Evolutionary conservation across 352 stramenopile species (phyloP), one percentile per base, ranked within the genome.

Genomic region (Achlya hypogyna): DNA sequence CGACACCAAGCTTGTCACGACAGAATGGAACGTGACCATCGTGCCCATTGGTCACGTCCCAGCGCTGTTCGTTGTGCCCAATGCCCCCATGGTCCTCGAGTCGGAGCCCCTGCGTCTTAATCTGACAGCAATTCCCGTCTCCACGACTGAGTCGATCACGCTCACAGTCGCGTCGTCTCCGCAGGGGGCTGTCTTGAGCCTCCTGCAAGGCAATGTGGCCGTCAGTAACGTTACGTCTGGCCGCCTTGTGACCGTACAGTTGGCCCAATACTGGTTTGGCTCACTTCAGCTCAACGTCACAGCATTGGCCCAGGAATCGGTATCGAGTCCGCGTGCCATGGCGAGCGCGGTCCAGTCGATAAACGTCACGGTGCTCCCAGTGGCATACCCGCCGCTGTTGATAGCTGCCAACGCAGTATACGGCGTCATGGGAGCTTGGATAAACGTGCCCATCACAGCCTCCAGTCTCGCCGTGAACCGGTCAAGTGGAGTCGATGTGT

Each of bases 311-410:
- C 29, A 63, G 31, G 20, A 49, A 12, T 23, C 18, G 18, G 31
- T 47, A 22, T 18, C 32, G 20, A 63, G 53, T 47, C 53, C 53
- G 6, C 28, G 53, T 2, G 53, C 45, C 35, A 45, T 16, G 18
- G 20, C 53, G 1, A 31, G 22, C 10, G 28, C 9, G 5, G n/a
- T 14, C 31, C 31, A 38, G 6, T 1, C 14, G 14, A 14, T 63
- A 2, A 34, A 38, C 16, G 28, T 63, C 16, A 22, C 31, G 4
- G 35, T 63, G 14, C 25, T 63, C 2, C 53, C 53, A 8, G 25
- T 63, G 4, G 53, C 53, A 32, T 63, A 63, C 32, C 53, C 53
- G 5, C 53, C 53, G 18, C 25, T 63, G 29, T 25, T 63, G 2
- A 6, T 63, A 10, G 53, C 22, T 22, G 6, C 27, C 25, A n/a